Base-by-base conservation (phyloP, 352 stramenopile species). In the Aphanomyces astaci region DNA sequence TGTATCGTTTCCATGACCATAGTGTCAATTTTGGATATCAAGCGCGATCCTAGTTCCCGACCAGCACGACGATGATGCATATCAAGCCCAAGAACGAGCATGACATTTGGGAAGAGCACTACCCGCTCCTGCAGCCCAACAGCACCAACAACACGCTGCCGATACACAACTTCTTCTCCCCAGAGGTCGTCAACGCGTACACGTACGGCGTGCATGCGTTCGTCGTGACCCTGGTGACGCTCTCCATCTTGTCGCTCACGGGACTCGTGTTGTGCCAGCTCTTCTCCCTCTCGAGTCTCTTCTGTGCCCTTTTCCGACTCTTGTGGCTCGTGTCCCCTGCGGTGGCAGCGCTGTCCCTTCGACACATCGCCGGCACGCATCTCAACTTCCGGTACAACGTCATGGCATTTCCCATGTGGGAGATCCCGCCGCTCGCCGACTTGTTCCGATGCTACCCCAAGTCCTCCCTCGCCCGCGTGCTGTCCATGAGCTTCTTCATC, bases 121-220 rank as follows among this genome's bases (percentile, higher is more conserved):
- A 94, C 64, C 86, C 86, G 64, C 84, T 94, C 51, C 82, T 94
- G 56, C 86, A 94, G 72, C 84, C 86, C 80, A 90, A 75, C 90
- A 92, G 64, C 80, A 92, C 71, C 25, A 88, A 57, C 19, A 67
- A 40, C 80, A 79, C 72, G 28, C 25, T 52, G 22, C 81, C 81
- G n/a, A 86, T 76, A 62, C 90, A 88, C 75, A 90, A 89, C 63
- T 94, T 94, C 70, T 94, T 93, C 72, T 89, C 82, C n/a, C 82
- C 83, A 54, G 86, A 94, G 60, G 86, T 94, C 63, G 78, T 89
- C 68, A 89, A 78, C 73, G 86, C 86, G 45, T 94, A 94, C 70
- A 77, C 80, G 19, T 85, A 94, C 57, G 86, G 84, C 25, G 83
- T 92, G 43, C 78, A 92, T 30, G 86, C 86, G 63, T 93, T 86